Percentiles rank a stretch among this genome's conserved stretches.
Evolutionary conservation across 106 monocot genomes (phyloP).

Genomic region (Vanilla planifolia): DNA sequence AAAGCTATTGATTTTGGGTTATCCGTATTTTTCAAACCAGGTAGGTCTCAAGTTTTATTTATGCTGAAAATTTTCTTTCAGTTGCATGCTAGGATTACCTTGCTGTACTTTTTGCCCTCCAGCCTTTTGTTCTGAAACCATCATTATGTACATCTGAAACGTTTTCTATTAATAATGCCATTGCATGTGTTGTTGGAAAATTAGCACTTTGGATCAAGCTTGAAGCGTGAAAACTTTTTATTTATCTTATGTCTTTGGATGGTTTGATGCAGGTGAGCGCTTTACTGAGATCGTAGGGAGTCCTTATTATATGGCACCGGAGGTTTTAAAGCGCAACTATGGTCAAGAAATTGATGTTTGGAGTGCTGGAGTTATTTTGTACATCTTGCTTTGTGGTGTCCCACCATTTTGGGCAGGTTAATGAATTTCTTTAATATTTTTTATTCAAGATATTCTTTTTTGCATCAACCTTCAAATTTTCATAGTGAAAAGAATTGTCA

Average conservation of each 20-base stretch:
- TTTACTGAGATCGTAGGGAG: constrained; percentile 17
- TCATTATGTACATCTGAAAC: background rate
- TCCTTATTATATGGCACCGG: constrained; percentile 19
- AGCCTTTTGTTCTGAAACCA: background rate
- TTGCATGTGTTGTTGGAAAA: too few relatives aligned
- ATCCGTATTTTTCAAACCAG: constrained; percentile 47
- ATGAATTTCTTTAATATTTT: too few relatives aligned
- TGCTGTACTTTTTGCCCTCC: too few relatives aligned
- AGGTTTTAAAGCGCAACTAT: constrained; percentile 17
- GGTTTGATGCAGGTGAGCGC: constrained; percentile 6
- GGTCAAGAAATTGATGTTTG: constrained; percentile 13
- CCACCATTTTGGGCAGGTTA: constrained; percentile 19
- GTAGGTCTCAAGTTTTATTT: constrained; percentile 4
- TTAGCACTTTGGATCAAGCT: background rate
- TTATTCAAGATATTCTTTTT: too few relatives aligned
- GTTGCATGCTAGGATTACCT: background rate
- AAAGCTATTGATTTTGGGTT: constrained; percentile 54
- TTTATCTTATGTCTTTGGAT: background rate
- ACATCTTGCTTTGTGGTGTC: constrained; percentile 19
- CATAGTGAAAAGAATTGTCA: too few relatives aligned
- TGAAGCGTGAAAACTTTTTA: background rate
- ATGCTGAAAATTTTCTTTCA: background rate
- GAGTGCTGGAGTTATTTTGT: constrained; percentile 18
- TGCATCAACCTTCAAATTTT: too few relatives aligned
- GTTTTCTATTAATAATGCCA: background rate